phyloP scores from a whole-genome alignment of 139 green algal species.

The Auxenochlorella pyrenoidosa region DNA sequence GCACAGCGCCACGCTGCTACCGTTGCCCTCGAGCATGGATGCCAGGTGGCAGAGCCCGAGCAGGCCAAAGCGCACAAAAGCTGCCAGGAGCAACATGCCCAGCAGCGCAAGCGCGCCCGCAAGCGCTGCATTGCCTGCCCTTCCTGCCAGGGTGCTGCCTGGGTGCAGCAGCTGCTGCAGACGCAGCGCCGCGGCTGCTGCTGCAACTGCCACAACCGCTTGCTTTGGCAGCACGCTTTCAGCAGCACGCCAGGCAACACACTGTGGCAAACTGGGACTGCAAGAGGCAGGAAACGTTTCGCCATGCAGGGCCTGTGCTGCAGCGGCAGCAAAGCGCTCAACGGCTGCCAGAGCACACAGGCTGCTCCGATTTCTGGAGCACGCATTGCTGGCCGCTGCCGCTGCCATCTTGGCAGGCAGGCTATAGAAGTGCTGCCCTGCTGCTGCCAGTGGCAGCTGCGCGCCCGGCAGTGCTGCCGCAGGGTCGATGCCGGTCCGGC shows the following conservation, averaged over 20 bases:
- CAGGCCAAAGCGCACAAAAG: not conserved
- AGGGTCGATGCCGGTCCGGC: not conserved
- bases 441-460: not conserved
- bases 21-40: not conserved
- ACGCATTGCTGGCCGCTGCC: not conserved
- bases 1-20: not conserved
- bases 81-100: not conserved
- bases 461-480: not conserved
- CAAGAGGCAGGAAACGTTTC: not conserved
- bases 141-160: not conserved
- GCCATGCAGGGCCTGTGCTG: not conserved
- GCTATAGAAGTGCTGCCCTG: not conserved
- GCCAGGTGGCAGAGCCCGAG: not conserved
- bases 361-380: not conserved
- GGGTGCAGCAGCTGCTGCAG: not conserved
- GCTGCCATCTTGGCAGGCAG: not conserved
- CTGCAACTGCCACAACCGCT: not conserved
- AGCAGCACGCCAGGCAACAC: not conserved
- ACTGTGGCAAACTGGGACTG: not conserved
- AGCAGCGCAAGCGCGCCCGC: not conserved
- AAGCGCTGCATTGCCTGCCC: not conserved
- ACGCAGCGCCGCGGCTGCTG: not conserved
- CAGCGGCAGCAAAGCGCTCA: not conserved
- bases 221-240: not conserved
- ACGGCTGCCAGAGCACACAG: not conserved